phyloP scores from a whole-genome alignment of 2,329 filamentous ascomycete genomes.

The Pseudocercospora ulei region DNA sequence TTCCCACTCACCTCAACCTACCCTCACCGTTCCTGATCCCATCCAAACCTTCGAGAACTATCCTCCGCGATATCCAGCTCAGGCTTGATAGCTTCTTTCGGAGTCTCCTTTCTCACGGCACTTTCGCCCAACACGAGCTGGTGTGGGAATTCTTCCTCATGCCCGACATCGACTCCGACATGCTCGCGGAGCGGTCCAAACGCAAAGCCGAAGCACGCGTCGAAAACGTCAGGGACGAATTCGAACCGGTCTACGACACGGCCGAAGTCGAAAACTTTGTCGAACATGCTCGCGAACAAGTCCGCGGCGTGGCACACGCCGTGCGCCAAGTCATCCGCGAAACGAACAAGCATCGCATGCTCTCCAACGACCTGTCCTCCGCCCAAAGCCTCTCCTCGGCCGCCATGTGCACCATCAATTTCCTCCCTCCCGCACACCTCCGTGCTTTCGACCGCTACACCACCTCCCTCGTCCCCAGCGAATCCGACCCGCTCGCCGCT shows the following conservation, averaged over 20 bases:
- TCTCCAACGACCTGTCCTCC: constrained; percentile 57
- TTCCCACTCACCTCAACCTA: constrained; percentile 66
- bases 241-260: constrained; percentile 61
- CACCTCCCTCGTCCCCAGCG: constrained; percentile 53
- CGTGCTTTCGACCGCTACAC: constrained; percentile 65
- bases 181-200: constrained; percentile 79
- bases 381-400: constrained; percentile 49
- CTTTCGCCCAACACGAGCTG: constrained; percentile 92
- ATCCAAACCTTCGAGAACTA: constrained; percentile 76
- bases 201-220: constrained; percentile 73
- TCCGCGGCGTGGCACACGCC: constrained; percentile 72
- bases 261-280: constrained; percentile 89
- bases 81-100: constrained; percentile 80
- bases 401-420: constrained; percentile 49
- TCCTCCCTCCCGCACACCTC: constrained; percentile 59
- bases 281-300: constrained; percentile 78
- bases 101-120: constrained; percentile 76
- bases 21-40: constrained; percentile 88
- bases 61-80: constrained; percentile 78
- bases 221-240: constrained; percentile 82
- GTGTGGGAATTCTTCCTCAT: constrained; percentile 98
- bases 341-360: constrained; percentile 62
- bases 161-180: constrained; percentile 78
- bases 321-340: constrained; percentile 73
- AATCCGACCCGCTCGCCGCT: constrained; percentile 60